Evolutionary conservation across 2,329 filamentous ascomycete genomes (phyloP), one percentile per base, ranked within the genome.

Genomic region (Atkinsonella hypoxylon): DNA sequence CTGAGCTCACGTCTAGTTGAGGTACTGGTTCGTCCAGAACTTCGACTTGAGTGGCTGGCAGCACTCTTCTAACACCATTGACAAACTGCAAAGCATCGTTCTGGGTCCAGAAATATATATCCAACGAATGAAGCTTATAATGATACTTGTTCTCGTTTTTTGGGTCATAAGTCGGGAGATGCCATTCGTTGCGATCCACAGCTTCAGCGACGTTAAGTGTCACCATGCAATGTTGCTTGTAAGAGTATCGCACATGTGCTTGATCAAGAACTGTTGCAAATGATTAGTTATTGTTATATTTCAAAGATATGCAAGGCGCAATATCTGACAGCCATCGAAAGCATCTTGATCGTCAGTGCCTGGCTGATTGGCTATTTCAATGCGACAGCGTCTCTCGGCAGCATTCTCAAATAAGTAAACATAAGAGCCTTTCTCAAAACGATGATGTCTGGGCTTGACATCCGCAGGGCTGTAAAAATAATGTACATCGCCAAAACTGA

Each of bases 341-440:
- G 85, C 85, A 70, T 90, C 86, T 62, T 90, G 86, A n/a, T 85
- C 77, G 1, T 85, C 78, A 3, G 80, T 83, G 49, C 86, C 86
- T 9, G 84, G 78, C 58, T 83, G 73, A 60, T 90, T 91, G 42
- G 86, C 86, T 54, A 90, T 72, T 67, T 90, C 87, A 56, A 90
- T 70, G 57, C 86, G 82, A 55, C 83, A 83, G 53, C 79, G 76
- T 54, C 80, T 75, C 57, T 83, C 78, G 54, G 72, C 72, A 12
- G 84, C 77, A 62, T 87, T 85, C 65, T 89, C 83, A 64, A 88
- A 89, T 6, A 90, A 71, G 62, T 90, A 90, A 51, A 90, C 77
- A 64, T 90, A 90, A 8, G 85, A 89, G 45, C 82, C 78, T 64
- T 85, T 86, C 65, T 88, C 83, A 65, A 91, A 90, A 48, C 86